Conservation (phyloP, 192 early-diverging fungal genomes). For the Pilaira anomala region DNA sequence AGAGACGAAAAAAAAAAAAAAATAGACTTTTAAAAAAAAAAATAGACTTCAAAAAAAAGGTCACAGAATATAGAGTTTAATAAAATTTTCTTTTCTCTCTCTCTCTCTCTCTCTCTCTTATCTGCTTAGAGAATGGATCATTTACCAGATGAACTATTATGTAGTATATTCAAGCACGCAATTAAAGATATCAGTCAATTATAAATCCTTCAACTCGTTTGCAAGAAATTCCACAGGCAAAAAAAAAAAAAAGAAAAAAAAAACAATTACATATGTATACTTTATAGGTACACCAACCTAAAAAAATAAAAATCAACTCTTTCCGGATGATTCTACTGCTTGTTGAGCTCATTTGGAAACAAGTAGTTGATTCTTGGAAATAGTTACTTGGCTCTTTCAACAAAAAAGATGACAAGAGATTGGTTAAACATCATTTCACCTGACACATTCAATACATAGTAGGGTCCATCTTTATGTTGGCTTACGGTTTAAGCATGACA, state of each 20-base stretch:
- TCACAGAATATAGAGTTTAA: background rate
- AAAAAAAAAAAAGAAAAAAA: background rate
- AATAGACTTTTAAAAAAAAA: background rate
- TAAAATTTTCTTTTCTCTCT: background rate
- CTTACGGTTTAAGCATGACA: constrained; percentile 16
- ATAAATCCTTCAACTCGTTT: background rate
- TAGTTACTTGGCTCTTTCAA: constrained; percentile 30
- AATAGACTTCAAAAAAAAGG: too few relatives aligned
- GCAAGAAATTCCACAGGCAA: constrained; percentile 8
- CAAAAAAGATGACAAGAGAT: constrained; percentile 5
- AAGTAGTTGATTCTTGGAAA: constrained; percentile 21
- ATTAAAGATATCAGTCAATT: constrained; percentile 2
- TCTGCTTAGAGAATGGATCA: background rate
- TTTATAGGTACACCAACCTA: background rate
- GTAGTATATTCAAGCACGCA: constrained; percentile 6
- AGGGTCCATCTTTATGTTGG: constrained; percentile 20
- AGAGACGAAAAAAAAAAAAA: background rate
- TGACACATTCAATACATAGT: constrained; percentile 5
- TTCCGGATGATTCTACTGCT: constrained; percentile 28
- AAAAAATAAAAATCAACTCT: constrained; percentile 15
- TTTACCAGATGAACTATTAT: constrained; percentile 15
- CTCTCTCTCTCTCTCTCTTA: background rate
- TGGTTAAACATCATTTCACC: constrained; percentile 26
- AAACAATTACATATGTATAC: too few relatives aligned
- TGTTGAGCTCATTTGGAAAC: constrained; percentile 22